A percentile compares a stretch with the other conserved stretches of the same genome.
These are phyloP conservation scores for Aaosphaeria arxii DNA, from an alignment of 2,329 filamentous ascomycete genomes.

Conservation along the genomic window DNA sequence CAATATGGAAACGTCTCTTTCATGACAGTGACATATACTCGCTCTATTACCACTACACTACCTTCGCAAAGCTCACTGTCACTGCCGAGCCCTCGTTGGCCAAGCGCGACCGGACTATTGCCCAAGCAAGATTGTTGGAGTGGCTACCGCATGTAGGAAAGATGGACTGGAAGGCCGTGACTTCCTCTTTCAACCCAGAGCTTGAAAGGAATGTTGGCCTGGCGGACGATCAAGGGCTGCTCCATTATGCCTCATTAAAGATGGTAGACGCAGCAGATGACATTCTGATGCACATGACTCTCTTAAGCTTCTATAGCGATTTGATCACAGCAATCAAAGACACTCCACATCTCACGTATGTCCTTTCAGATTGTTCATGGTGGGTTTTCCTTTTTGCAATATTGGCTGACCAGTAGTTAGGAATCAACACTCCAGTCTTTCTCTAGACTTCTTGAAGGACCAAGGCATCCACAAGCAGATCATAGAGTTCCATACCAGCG, in stretches of 20 bases:
- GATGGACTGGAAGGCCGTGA: conserved; percentile 55
- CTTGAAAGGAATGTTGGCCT: conserved; percentile 46
- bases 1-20: conserved; percentile 63
- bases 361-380: not conserved
- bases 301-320: conserved; percentile 57
- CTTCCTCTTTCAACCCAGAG: conserved; percentile 50
- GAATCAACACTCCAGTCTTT: conserved; percentile 39
- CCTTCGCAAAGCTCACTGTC: conserved; percentile 37
- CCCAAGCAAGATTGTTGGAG: conserved; percentile 59
- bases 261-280: conserved; percentile 58
- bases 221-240: conserved; percentile 38
- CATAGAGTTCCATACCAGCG: conserved; percentile 49
- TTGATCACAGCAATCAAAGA: conserved; percentile 45
- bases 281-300: conserved; percentile 58
- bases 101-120: conserved; percentile 55
- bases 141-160: conserved; percentile 53
- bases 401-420: conserved; percentile 9
- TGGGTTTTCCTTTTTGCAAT: not conserved
- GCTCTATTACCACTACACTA: conserved; percentile 55
- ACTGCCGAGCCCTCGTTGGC: conserved; percentile 36
- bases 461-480: conserved; percentile 51
- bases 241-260: conserved; percentile 53
- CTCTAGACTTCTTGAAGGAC: conserved; percentile 52
- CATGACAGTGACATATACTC: conserved; percentile 58
- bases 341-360: conserved; percentile 27